Conservation (phyloP, 768 basidiomycete species). For the Russula abietina region DNA sequence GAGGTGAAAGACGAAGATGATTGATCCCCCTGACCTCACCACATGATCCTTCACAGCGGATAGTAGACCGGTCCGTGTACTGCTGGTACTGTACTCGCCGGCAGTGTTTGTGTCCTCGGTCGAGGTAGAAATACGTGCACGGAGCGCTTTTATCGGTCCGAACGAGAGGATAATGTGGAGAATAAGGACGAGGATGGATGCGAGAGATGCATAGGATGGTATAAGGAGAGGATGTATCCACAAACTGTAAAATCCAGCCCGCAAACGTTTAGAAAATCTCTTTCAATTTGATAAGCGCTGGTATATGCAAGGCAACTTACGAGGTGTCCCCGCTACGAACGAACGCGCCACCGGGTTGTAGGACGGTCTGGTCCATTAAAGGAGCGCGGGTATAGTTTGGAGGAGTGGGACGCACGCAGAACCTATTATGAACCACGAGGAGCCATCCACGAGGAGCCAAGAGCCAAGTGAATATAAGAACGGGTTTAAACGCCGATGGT, state of each 20-base stretch:
- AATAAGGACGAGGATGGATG: conserved; percentile 12
- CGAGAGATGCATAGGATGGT: conserved; percentile 13
- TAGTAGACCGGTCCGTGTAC: conserved; percentile 9
- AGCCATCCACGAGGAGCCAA: too few species aligned
- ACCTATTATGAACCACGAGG: too few species aligned
- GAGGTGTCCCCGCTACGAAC: neutral
- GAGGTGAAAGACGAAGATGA: conserved; percentile 44
- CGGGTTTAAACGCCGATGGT: too few species aligned
- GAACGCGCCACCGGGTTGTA: neutral
- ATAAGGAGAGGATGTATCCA: conserved; percentile 19
- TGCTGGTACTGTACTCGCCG: neutral
- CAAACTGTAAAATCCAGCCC: neutral
- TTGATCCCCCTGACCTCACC: conserved; percentile 39
- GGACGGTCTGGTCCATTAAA: conserved; percentile 7
- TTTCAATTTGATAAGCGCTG: neutral
- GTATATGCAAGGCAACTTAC: conserved; percentile 1
- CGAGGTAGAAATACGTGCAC: neutral
- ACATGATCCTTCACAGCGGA: conserved; percentile 33
- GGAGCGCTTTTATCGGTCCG: neutral
- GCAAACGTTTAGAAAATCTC: neutral
- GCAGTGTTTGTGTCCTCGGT: neutral
- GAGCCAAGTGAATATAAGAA: too few species aligned
- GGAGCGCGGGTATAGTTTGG: neutral
- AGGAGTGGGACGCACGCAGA: neutral
- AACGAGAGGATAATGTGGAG: neutral